Evolutionary conservation across 208 protist species (phyloP), one percentile per base, ranked within the genome.

Genomic region (Leishmania gerbilli): DNA sequence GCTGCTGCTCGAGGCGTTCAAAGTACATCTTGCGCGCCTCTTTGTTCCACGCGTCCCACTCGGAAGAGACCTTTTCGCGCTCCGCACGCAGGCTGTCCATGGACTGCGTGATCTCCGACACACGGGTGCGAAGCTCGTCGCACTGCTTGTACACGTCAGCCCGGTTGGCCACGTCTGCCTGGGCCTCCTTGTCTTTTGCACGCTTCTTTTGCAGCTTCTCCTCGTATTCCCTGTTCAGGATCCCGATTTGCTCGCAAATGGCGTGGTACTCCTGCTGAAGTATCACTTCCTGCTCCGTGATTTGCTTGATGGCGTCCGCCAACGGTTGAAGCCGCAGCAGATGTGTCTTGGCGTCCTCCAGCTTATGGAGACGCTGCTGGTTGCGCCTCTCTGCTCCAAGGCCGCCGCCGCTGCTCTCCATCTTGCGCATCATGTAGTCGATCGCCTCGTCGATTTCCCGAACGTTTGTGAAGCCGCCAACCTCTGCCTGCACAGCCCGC

Each of bases 391-490:
- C 93, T 8, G 87, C 90, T 2, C 31, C 60, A 19, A 95, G 86
- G 34, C 91, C 91, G 47, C 93, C 93, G 60, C 90, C 83, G 80
- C 90, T 91, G 53, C 86, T 94, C 79, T 97, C 94, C 94, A 97
- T 96, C 76, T 92, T 92, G 49, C 84, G 69, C 78, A 90, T 94
- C 47, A 97, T 56, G 58, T 91, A 90, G 17, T 84, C 82, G 40
- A 94, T 94, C 31, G 90, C 92, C 55, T 86, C 82, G 71, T 97
- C 94, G 47, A 97, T 91, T 45, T 97, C 94, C 27, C 89, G 87
- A 0, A 91, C 40, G 60, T 60, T 88, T 5, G 86, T 87, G 77
- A 97, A 95, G 13, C 85, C 90, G n/a, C 91, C 90, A 19, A 97
- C 81, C 40, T 93, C 87, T 42, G 82, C 67, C 49, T 92, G 89